These are phyloP conservation scores for Tephrocybe sp. DNA, from an alignment of 768 basidiomycete genomes.

Conservation along the genomic window DNA sequence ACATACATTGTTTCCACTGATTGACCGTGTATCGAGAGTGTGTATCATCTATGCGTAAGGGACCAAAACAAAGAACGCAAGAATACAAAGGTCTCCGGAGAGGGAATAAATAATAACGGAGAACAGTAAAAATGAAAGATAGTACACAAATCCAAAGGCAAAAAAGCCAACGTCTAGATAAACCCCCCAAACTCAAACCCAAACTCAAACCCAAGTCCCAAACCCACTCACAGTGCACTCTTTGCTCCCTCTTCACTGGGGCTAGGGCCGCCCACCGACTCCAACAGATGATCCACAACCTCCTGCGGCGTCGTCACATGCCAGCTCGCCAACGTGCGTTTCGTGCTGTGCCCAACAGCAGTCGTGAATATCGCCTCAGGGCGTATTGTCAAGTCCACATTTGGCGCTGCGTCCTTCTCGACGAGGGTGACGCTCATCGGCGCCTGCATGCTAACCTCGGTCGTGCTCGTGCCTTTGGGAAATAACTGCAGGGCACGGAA, in stretches of 20 bases:
- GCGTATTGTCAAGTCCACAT: constrained; percentile 59
- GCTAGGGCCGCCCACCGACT: constrained; percentile 38
- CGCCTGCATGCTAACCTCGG: constrained; percentile 34
- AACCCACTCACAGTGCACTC: too few relatives aligned
- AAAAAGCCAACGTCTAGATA: too few relatives aligned
- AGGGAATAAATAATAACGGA: too few relatives aligned
- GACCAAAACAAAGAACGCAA: too few relatives aligned
- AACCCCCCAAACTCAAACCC: too few relatives aligned
- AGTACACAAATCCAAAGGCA: too few relatives aligned
- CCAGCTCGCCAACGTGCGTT: constrained; percentile 89
- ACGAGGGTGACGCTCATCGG: constrained; percentile 55
- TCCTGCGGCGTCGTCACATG: constrained; percentile 89
- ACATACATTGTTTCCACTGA: too few relatives aligned
- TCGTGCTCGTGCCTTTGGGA: constrained; percentile 38
- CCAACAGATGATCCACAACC: constrained; percentile 77
- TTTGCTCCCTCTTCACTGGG: neutral
- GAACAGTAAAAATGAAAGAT: too few relatives aligned
- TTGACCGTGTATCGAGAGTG: too few relatives aligned
- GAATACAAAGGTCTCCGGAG: too few relatives aligned
- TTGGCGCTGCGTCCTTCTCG: constrained; percentile 36
- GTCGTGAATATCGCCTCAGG: constrained; percentile 85
- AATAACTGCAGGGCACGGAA: constrained; percentile 84
- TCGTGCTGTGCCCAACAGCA: constrained; percentile 87
- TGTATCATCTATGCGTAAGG: too few relatives aligned
- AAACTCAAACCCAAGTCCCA: too few relatives aligned